Conservation (phyloP, 495 filamentous ascomycete genomes). For the Cetradonia linearis region DNA sequence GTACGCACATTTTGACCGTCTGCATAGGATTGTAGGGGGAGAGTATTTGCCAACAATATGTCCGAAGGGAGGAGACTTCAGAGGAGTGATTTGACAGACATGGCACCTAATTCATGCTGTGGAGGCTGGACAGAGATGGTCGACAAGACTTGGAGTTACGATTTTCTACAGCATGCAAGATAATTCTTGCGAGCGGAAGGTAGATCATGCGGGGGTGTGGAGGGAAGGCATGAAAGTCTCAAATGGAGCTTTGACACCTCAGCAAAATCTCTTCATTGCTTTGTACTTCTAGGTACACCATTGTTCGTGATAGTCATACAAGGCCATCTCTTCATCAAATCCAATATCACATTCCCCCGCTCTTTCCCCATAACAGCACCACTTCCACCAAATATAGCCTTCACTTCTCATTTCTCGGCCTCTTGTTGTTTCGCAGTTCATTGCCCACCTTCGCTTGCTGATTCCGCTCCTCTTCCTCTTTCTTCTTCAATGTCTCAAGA, state of each 20-base stretch:
- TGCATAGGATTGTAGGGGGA: not conserved
- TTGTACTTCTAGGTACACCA: not conserved
- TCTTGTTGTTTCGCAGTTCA: not conserved
- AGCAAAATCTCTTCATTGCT: not conserved
- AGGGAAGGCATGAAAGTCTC: not conserved
- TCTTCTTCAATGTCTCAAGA: not conserved
- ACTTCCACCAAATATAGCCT: not conserved
- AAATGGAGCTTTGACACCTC: not conserved
- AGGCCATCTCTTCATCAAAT: not conserved
- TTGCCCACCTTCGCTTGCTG: not conserved
- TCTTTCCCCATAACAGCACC: not conserved
- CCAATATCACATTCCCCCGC: not conserved
- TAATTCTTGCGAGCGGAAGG: not conserved
- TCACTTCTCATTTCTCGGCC: not conserved
- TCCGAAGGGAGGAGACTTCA: not conserved
- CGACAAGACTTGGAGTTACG: not conserved
- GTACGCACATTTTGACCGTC: not conserved
- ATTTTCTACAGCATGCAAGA: not conserved
- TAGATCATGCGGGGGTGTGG: not conserved
- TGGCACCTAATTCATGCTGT: not conserved
- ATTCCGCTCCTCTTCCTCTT: not conserved
- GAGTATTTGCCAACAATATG: not conserved
- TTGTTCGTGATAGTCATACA: not conserved
- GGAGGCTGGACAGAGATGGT: not conserved
- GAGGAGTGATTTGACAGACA: not conserved